These are phyloP conservation scores for Debaryomycetaceae sp. DNA, from an alignment of 1,139 yeast genomes.

Conservation along the genomic window DNA sequence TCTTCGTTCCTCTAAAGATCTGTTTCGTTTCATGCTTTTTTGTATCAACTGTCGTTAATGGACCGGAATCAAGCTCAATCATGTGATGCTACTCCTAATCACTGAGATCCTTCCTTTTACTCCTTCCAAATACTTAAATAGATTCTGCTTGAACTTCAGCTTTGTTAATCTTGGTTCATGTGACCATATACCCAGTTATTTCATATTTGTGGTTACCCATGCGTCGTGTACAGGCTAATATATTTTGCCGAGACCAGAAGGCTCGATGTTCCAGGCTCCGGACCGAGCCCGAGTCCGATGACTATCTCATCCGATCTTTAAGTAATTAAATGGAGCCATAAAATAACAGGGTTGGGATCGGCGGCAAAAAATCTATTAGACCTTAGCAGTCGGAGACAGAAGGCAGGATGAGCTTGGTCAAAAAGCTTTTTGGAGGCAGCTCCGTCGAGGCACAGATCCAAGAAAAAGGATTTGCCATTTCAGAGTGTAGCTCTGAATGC, in stretches of 20 bases:
- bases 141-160: not conserved
- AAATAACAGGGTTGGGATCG: no score
- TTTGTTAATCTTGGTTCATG: not conserved
- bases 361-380: no score
- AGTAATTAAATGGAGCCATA: no score
- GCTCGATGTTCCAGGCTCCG: no score
- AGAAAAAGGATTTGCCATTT: conserved; percentile 37
- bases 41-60: not conserved
- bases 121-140: not conserved
- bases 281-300: no score
- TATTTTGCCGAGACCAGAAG: not conserved
- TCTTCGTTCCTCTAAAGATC: not conserved
- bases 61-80: not conserved
- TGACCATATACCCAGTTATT: not conserved
- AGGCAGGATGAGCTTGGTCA: not conserved
- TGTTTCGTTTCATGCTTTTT: not conserved
- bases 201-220: not conserved
- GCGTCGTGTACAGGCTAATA: not conserved
- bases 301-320: no score
- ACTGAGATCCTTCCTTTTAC: not conserved
- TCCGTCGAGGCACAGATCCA: conserved; percentile 18
- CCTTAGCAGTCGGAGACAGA: no score
- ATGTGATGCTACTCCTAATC: not conserved
- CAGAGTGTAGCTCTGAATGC: conserved; percentile 49
- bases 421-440: not conserved